phyloP scores from a whole-genome alignment of 2,329 filamentous ascomycete species.

The Tolypocladium endophyticum region DNA sequence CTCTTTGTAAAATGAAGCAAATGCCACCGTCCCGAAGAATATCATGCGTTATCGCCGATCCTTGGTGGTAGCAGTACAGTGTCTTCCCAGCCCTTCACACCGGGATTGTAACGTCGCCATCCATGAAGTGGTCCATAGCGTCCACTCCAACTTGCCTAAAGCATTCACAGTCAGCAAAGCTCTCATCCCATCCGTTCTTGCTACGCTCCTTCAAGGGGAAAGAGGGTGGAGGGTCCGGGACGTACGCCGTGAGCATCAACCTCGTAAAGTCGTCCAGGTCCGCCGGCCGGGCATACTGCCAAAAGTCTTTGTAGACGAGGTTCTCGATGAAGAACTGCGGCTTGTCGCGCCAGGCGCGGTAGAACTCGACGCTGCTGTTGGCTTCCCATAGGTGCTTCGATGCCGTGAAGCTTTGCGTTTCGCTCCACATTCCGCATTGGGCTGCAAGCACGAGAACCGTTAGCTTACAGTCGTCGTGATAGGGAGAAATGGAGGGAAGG shows the following conservation, averaged over 20 bases:
- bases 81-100: neutral
- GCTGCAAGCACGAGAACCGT: neutral
- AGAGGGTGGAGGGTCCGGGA: constrained; percentile 1
- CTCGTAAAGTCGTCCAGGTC: constrained; percentile 29
- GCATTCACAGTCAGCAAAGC: neutral
- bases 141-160: constrained; percentile 23
- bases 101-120: constrained; percentile 13
- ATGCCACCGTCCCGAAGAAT: neutral
- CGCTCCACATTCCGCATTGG: constrained; percentile 4
- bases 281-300: constrained; percentile 22
- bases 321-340: constrained; percentile 24
- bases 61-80: neutral
- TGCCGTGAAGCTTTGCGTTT: constrained; percentile 19
- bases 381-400: constrained; percentile 34
- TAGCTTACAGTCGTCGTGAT: neutral
- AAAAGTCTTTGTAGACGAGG: constrained; percentile 24
- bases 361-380: constrained; percentile 28
- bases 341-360: constrained; percentile 31
- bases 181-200: neutral
- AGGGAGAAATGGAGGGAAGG: neutral
- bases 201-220: neutral
- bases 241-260: constrained; percentile 26
- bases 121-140: constrained; percentile 24
- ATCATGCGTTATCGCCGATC: neutral
- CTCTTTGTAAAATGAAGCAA: neutral